These are phyloP conservation scores for Solanum dulcamara DNA, from an alignment of 257 asterid genomes.

Conservation along the genomic window DNA sequence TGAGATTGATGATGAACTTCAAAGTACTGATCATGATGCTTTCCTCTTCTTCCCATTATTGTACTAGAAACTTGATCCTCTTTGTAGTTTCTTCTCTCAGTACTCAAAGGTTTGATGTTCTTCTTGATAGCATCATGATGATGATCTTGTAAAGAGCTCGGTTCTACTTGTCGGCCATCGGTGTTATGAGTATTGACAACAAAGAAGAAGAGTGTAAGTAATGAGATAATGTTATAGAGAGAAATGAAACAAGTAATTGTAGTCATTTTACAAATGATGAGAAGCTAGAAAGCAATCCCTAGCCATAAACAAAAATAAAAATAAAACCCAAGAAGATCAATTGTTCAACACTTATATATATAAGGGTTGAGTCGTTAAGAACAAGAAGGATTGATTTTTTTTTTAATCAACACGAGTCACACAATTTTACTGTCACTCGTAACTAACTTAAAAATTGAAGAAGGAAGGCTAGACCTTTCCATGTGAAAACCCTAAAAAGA, in stretches of 20 bases:
- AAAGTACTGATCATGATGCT: too few species aligned
- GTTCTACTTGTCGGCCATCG: neutral
- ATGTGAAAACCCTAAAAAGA: neutral
- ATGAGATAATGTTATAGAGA: conserved; percentile 1
- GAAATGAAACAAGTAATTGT: neutral
- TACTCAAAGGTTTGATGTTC: neutral
- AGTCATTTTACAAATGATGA: neutral
- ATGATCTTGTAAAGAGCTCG: neutral
- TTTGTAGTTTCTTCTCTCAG: neutral
- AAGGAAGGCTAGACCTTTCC: neutral
- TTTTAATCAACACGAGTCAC: neutral
- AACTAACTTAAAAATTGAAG: neutral
- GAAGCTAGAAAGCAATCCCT: neutral
- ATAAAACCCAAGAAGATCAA: neutral
- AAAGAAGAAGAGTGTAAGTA: conserved; percentile 3
- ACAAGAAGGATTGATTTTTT: neutral
- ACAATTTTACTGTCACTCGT: neutral
- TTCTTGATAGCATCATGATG: neutral
- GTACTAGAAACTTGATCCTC: neutral
- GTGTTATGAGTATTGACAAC: neutral
- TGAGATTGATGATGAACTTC: neutral
- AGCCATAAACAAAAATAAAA: conserved; percentile 5
- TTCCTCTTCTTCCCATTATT: conserved; percentile 9
- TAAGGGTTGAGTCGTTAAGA: neutral
- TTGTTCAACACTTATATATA: neutral